Base-by-base conservation (phyloP, 495 filamentous ascomycete genomes). In the Penicilliopsis zonata region DNA sequence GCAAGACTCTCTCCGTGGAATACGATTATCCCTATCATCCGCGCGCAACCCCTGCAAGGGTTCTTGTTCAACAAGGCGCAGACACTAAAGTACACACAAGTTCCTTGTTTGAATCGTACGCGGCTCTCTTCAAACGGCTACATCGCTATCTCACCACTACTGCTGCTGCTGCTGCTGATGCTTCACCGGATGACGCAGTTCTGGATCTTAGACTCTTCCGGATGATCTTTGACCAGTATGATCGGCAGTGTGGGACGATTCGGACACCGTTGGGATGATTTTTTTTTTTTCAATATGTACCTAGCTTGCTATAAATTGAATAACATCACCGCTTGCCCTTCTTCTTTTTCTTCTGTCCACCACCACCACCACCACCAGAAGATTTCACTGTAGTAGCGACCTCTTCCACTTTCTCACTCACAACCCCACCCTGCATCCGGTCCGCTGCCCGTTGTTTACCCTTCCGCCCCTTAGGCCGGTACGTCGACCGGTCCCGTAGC, bases 381-480 rank as follows among this genome's bases (percentile, higher is more conserved):
- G 20, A 41, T 49, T 52, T 64, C 49, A 52, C 56, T 16, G 63
- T 64, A 61, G 30, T 70, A 5, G 59, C 69, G n/a, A 67, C 66
- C 20, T 78, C 80, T 14, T 74, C 76, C 7, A 74, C 71, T 47
- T 78, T 77, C 37, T 80, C 82, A 33, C 53, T 70, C 13, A 81
- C 76, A 23, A 74, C 55, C 21, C 86, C 86, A 41, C 90, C 90
- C 59, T 98, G 90, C 8, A 84, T 94, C 18, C 78, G 61, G 26
- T 80, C 82, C 16, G 69, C 72, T 10, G 70, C 76, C 49, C 74
- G 77, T 63, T 80, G 82, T 67, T 84, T 87, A 8, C 83, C 83
- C 67, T 93, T 95, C 53, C 76, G 79, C 8, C 86, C 86, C 59
- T 92, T 93, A 9, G 87, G 87, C 30, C 79, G 61, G 57, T 94